phyloP scores from a whole-genome alignment of 306 rosid species.

The Albizia julibrissin region DNA sequence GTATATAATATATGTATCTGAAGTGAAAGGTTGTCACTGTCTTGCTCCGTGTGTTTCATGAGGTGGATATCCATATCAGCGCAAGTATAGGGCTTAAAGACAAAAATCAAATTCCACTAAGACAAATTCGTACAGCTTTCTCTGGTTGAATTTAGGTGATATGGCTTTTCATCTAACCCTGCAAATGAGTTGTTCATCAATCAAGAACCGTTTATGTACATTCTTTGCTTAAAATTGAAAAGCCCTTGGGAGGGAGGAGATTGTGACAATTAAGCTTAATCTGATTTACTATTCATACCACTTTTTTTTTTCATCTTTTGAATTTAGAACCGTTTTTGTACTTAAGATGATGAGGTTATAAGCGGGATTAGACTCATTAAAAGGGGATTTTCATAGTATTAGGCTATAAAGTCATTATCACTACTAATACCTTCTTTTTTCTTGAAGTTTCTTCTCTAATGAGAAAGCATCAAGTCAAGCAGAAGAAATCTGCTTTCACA shows the following conservation, averaged over 20 bases:
- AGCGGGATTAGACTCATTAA: no score
- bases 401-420: no score
- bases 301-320: neutral
- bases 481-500: neutral
- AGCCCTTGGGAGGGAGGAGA: neutral
- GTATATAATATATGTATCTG: neutral
- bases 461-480: neutral
- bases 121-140: constrained; percentile 36
- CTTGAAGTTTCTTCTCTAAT: neutral
- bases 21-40: constrained; percentile 3
- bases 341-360: no score
- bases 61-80: neutral
- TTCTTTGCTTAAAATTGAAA: neutral
- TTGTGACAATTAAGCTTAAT: neutral
- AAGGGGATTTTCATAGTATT: no score
- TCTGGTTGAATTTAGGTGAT: constrained; percentile 41
- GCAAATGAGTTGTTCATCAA: neutral
- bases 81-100: constrained; percentile 16
- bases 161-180: neutral
- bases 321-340: no score
- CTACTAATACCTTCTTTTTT: neutral
- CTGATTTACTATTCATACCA: neutral
- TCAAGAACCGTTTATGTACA: neutral
- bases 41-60: neutral
- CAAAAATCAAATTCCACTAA: constrained; percentile 18